These are phyloP conservation scores for Komagataella phaffii DNA, from an alignment of 805 yeast genomes.

Conservation along the genomic window DNA sequence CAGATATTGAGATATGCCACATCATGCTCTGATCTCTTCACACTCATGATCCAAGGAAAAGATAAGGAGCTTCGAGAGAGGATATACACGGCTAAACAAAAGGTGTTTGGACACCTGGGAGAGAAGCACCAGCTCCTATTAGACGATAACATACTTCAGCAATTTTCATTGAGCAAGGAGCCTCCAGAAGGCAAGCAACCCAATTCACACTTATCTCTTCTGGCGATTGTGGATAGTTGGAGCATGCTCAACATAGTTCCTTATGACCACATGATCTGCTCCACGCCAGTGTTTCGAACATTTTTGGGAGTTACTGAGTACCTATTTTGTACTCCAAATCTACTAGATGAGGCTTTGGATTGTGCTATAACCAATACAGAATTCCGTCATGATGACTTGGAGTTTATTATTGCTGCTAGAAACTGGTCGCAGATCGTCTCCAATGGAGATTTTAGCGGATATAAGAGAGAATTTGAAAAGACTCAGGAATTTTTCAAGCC, in stretches of 20 bases:
- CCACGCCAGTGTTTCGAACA: constrained; percentile 85
- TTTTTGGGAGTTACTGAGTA: constrained; percentile 92
- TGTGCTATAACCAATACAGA: constrained; percentile 54
- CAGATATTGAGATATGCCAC: constrained; percentile 85
- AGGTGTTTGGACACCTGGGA: constrained; percentile 59
- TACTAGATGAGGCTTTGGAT: constrained; percentile 67
- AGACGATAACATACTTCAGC: constrained; percentile 68
- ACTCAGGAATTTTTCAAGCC: constrained; percentile 79
- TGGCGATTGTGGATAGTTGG: constrained; percentile 95
- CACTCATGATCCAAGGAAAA: constrained; percentile 66
- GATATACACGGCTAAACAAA: constrained; percentile 51
- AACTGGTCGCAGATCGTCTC: constrained; percentile 76
- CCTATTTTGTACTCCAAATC: constrained; percentile 69
- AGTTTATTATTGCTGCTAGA: constrained; percentile 84
- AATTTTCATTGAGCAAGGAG: constrained; percentile 61
- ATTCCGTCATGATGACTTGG: constrained; percentile 82
- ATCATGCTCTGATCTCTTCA: constrained; percentile 70
- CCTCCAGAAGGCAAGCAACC: constrained; percentile 61
- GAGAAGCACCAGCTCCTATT: constrained; percentile 46
- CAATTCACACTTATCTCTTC: constrained; percentile 78
- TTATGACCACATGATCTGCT: constrained; percentile 92
- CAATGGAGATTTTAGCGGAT: constrained; percentile 61
- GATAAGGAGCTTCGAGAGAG: constrained; percentile 44
- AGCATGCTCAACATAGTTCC: constrained; percentile 73
- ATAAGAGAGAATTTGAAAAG: constrained; percentile 57